Evolutionary conservation across 2,329 filamentous ascomycete genomes (phyloP), one percentile per base, ranked within the genome.

Genomic region (Stachybotrys chlorohalonatus): DNA sequence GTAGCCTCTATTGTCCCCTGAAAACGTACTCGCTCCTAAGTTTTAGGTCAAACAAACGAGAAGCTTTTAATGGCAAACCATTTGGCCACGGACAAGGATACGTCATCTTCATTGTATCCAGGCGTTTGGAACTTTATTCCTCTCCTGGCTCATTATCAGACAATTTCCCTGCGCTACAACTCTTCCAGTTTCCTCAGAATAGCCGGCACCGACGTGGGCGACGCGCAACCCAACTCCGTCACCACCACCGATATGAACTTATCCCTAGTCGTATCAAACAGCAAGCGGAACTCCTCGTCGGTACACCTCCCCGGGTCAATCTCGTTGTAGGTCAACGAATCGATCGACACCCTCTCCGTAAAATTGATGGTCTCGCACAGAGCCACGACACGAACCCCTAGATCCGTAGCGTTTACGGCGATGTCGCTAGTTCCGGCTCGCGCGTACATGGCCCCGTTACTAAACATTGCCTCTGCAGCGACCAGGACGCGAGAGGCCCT

Each of bases 291-390:
- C 4, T 70, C 73, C 46, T 75, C 74, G 16, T 73, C 71, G 15
- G 77, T 74, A 73, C 73, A 90, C 78, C 70, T 87, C 83, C 71
- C 90, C 65, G 69, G 92, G 80, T 72, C 91, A 58, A 96, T 86
- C 75, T 99, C 94, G 69, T 99, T 99, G 64, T 90, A 86, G 47
- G 94, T 93, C 60, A 97, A 89, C 30, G 90, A 93, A 72, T 97
- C 94, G 13, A 95, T 83, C 7, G 90, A 89, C 11, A 96, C 90
- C 55, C 90, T 86, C 85, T 74, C 81, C 32, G 64, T 94, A 69
- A 97, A 96, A 73, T 97, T 99, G 74, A 97, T 86, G 5, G 88
- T 94, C 74, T 97, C 93, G 70, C 90, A 96, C 56, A 95, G 87
- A 3, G 95, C 90, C 39, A 95, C 85, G 56, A 97, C 90, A 1